phyloP scores from a whole-genome alignment of 768 basidiomycete species.

The Russula vinacea region DNA sequence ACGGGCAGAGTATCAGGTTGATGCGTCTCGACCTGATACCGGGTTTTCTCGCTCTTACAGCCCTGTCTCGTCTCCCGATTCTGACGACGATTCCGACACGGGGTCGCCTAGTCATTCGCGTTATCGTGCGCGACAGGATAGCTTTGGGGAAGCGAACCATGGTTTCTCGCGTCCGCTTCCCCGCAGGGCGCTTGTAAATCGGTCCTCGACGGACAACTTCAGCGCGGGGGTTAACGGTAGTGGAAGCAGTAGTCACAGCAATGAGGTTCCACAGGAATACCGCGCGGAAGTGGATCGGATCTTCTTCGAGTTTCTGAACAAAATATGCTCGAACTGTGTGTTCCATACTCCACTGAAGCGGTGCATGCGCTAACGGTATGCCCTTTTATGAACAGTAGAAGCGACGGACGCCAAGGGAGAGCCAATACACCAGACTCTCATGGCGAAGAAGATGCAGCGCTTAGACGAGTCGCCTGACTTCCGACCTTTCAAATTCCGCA shows the following conservation, averaged over 20 bases:
- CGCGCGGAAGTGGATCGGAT: slow-evolving; percentile 80
- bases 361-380: slow-evolving; percentile 26
- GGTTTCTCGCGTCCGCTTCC: slow-evolving; percentile 13
- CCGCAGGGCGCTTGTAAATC: slow-evolving; percentile 23
- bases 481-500: slow-evolving; percentile 98
- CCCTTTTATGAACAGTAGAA: slow-evolving; percentile 59
- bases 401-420: slow-evolving; percentile 93
- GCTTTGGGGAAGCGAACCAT: slow-evolving; percentile 23
- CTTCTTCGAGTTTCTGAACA: slow-evolving; percentile 86
- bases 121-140: slow-evolving; percentile 23
- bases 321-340: slow-evolving; percentile 86
- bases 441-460: slow-evolving; percentile 99
- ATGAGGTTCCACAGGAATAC: slow-evolving; percentile 79
- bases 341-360: slow-evolving; percentile 28
- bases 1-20: slow-evolving; percentile 26
- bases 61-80: slow-evolving; percentile 36
- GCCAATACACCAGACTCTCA: slow-evolving; percentile 94
- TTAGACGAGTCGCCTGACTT: slow-evolving; percentile 96
- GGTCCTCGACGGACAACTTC: slow-evolving; percentile 34
- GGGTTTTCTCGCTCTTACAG: slow-evolving; percentile 30
- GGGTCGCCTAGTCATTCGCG: slow-evolving; percentile 35
- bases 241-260: slow-evolving; percentile 38
- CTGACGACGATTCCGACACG: slow-evolving; percentile 36
- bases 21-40: slow-evolving; percentile 34
- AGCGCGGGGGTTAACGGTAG: slow-evolving; percentile 28